Conservation (phyloP, 768 basidiomycete species). For the Hypholoma fasciculare region DNA sequence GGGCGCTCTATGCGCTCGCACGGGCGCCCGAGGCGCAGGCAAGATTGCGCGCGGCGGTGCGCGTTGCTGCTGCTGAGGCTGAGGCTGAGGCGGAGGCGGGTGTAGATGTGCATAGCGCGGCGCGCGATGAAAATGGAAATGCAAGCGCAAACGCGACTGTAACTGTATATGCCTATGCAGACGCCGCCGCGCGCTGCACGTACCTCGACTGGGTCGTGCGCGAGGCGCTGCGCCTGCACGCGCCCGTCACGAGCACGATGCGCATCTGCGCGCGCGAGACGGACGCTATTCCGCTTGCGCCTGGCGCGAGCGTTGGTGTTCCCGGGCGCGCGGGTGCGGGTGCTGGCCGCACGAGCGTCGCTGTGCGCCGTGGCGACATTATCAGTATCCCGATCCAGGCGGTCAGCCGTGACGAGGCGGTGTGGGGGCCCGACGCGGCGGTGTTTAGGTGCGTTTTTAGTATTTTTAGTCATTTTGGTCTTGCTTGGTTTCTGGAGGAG, state of each 20-base stretch:
- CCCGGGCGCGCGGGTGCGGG: too few species aligned
- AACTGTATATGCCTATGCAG: constrained; percentile 49
- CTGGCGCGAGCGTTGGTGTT: not conserved
- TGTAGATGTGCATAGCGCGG: too few species aligned
- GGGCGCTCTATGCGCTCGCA: constrained; percentile 59
- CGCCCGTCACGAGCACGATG: constrained; percentile 46
- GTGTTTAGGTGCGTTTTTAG: constrained; percentile 50
- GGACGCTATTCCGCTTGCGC: constrained; percentile 46
- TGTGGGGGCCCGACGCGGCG: constrained; percentile 64
- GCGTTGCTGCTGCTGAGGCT: constrained; percentile 40
- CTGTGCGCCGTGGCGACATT: constrained; percentile 40
- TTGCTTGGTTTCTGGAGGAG: too few species aligned
- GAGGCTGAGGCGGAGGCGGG: too few species aligned
- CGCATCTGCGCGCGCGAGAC: constrained; percentile 49
- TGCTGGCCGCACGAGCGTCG: constrained; percentile 15
- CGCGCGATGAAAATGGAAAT: too few species aligned
- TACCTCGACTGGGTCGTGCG: constrained; percentile 68
- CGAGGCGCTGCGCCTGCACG: constrained; percentile 57
- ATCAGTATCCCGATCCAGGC: constrained; percentile 50
- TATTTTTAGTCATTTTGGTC: constrained; percentile 1
- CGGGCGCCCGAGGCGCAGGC: constrained; percentile 46
- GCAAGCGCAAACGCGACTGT: too few species aligned
- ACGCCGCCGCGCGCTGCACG: constrained; percentile 44
- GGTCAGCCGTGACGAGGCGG: constrained; percentile 47
- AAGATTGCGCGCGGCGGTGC: constrained; percentile 57